Conservation (phyloP, 202 grass and related monocot genomes). For the Carex sylvatica region DNA sequence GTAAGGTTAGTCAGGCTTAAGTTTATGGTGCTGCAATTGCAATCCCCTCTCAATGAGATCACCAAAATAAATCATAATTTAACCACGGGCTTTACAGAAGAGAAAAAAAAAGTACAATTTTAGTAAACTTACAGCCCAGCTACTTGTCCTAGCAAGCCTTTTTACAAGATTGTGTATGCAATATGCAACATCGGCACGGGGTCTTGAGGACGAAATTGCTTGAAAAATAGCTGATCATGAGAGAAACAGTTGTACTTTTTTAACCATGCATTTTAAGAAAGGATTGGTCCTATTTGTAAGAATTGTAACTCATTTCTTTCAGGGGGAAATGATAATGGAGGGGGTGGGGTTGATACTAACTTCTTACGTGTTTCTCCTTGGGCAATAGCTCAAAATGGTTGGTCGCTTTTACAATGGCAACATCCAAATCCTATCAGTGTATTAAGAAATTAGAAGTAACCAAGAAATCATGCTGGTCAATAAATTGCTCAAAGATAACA, state of each 20-base stretch:
- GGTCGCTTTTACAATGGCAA: slow-evolving; percentile 47
- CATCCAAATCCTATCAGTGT: slow-evolving; percentile 33
- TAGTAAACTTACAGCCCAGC: slow-evolving; percentile 42
- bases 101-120: neutral
- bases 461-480: neutral
- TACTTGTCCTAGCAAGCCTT: slow-evolving; percentile 35
- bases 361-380: slow-evolving; percentile 46
- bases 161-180: slow-evolving; percentile 41
- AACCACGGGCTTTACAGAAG: neutral
- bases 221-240: slow-evolving; percentile 33
- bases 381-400: slow-evolving; percentile 42
- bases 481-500: neutral
- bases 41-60: neutral
- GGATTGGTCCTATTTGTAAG: neutral
- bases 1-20: neutral
- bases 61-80: neutral
- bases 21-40: neutral
- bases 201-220: slow-evolving; percentile 38
- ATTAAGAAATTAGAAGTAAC: slow-evolving; percentile 4
- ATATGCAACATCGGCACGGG: slow-evolving; percentile 43
- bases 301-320: neutral
- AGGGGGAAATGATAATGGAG: slow-evolving; percentile 8
- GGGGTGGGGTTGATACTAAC: slow-evolving; percentile 26
- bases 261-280: neutral
- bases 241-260: neutral